phyloP scores from a whole-genome alignment of 106 monocot genomes.

The Phalaenopsis aphrodite region DNA sequence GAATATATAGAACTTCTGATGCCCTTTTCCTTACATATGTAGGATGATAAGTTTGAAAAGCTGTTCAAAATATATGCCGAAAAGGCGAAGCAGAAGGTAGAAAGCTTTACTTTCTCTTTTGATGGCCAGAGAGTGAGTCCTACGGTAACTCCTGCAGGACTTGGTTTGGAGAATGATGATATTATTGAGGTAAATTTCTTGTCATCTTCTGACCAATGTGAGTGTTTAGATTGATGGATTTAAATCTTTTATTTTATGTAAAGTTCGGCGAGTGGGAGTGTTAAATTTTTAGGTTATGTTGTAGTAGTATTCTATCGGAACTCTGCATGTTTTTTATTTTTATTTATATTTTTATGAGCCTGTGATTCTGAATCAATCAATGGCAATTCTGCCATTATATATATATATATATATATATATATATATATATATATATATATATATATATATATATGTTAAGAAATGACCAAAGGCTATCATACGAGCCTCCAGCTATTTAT shows the following conservation, averaged over 20 bases:
- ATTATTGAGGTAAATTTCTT: conserved; percentile 73
- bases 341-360: background rate
- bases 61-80: conserved; percentile 80
- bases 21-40: conserved; percentile 4
- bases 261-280: too few species aligned
- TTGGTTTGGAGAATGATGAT: conserved; percentile 82
- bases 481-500: too few species aligned
- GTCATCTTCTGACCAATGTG: background rate
- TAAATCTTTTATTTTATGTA: background rate
- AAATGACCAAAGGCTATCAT: too few species aligned
- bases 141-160: conserved; percentile 43
- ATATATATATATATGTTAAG: background rate
- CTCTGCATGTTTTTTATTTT: too few species aligned
- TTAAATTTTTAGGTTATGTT: too few species aligned
- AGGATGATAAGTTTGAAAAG: conserved; percentile 90
- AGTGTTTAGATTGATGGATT: background rate
- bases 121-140: conserved; percentile 67
- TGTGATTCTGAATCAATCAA: background rate
- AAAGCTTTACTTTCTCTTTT: conserved; percentile 61
- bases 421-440: background rate
- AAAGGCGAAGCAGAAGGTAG: conserved; percentile 29
- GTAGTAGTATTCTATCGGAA: too few species aligned
- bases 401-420: background rate
- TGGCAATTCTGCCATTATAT: background rate
- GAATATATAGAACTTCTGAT: background rate